A percentile compares a stretch with the other conserved stretches of the same genome.
Conservation (phyloP, 257 asterid species). For the Solanum appendiculatum region DNA sequence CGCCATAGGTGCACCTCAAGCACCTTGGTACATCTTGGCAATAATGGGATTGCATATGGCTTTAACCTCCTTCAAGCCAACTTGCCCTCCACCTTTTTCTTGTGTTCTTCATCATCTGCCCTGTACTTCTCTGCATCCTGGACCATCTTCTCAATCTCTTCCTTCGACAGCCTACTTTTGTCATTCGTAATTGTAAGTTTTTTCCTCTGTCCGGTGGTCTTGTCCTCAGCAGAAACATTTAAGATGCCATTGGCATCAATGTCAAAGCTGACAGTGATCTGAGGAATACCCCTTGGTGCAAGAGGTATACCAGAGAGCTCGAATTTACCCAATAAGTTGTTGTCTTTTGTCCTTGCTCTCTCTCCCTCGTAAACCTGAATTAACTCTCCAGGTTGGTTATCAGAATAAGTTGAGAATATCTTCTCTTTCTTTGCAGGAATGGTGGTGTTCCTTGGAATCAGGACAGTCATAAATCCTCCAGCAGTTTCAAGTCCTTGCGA, state of each 20-base stretch:
- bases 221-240: not conserved
- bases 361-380: constrained; percentile 5
- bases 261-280: not conserved
- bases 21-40: not conserved
- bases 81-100: not conserved
- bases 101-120: not conserved
- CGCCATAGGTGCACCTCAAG: not conserved
- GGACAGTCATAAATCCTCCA: not conserved
- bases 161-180: not conserved
- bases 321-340: not conserved
- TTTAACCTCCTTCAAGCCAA: constrained; percentile 1
- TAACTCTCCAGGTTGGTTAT: not conserved
- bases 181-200: not conserved
- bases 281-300: not conserved
- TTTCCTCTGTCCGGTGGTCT: not conserved
- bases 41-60: not conserved
- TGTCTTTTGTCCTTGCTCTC: not conserved
- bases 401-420: constrained; percentile 2
- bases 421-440: not conserved
- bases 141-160: not conserved
- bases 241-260: not conserved
- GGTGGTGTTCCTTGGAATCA: not conserved
- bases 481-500: not conserved
- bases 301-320: not conserved
- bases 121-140: constrained; percentile 1